Evolutionary conservation across 2,329 filamentous ascomycete species (phyloP), one percentile per base, ranked within the genome.

Genomic region (Monosporascus sp.): DNA sequence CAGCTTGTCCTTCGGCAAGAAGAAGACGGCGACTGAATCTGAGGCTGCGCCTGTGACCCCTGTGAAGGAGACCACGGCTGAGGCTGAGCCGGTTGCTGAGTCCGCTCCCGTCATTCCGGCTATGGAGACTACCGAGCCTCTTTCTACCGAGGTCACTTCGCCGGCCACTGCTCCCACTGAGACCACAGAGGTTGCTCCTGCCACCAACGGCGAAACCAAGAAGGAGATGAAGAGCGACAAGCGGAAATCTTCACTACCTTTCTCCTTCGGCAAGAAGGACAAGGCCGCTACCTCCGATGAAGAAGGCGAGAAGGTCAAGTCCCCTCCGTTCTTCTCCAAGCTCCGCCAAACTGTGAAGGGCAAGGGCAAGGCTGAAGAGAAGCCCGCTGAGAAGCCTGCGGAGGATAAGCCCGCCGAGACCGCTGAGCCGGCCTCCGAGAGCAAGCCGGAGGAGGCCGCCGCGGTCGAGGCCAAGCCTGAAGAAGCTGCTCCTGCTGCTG

Each of bases 211-310:
- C 55, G 83, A 85, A 73, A 61, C 74, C 52, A 82, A 82, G 71
- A 83, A 84, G 73, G 81, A 82, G 58, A 70, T 78, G 62, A 91
- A 90, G 84, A 71, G 72, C 48, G 79, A 83, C 73, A 96, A 95
- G 88, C 89, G 91, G 72, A 85, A 85, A 73, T 94, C 89, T 61
- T 86, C 92, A 66, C 72, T 84, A 8, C 79, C 80, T 48, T 95
- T 95, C 74, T 84, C 84, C 64, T 86, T 84, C 66, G 85, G 89
- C 73, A 88, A 90, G 81, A 93, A 93, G 80, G 86, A 88, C 71
- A 81, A 81, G 73, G 55, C 64, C 24, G 69, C 75, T 46, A 65
- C 74, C 37, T 80, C 79, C 1, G 86, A 86, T 59, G 78, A 84
- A 63, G 86, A 88, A 67, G 78, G 81, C 60, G 78, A 82, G 71